These are phyloP conservation scores for Chimonanthus salicifolius DNA, from an alignment of 164 flowering plant species.

Conservation along the genomic window DNA sequence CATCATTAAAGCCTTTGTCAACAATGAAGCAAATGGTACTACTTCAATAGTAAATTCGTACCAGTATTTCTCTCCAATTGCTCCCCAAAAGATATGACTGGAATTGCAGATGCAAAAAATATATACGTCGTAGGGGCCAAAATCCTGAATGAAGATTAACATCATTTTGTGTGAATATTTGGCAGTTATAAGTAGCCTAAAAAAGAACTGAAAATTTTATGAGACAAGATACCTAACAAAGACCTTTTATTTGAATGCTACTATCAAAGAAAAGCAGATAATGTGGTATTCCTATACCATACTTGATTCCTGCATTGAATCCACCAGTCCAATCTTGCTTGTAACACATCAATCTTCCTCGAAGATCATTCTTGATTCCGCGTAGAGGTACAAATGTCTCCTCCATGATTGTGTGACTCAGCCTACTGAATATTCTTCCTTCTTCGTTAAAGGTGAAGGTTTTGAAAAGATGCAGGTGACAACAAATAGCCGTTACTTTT, in stretches of 20 bases:
- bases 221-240: not conserved
- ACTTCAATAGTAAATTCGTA: slow-evolving; percentile 12
- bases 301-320: slow-evolving; percentile 88
- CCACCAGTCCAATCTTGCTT: slow-evolving; percentile 99
- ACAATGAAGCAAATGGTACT: not conserved
- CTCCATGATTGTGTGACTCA: slow-evolving; percentile 47
- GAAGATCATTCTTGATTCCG: slow-evolving; percentile 86
- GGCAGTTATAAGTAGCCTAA: not conserved
- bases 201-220: not conserved
- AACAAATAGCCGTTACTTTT: not conserved
- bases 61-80: slow-evolving; percentile 88
- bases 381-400: slow-evolving; percentile 89
- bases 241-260: not conserved
- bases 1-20: too few species aligned
- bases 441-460: not conserved
- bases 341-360: slow-evolving; percentile 81
- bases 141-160: slow-evolving; percentile 44
- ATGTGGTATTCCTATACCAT: not conserved
- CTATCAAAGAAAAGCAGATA: not conserved
- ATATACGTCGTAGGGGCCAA: slow-evolving; percentile 96
- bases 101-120: slow-evolving; percentile 91
- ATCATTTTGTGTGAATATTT: not conserved
- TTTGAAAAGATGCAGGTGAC: not conserved
- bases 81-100: slow-evolving; percentile 92
- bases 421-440: slow-evolving; percentile 5